A percentile compares a stretch with the other conserved stretches of the same genome.
phyloP scores from a whole-genome alignment of 228 moss, liverwort and hornwort genomes.

The Sphagnum fallax region DNA sequence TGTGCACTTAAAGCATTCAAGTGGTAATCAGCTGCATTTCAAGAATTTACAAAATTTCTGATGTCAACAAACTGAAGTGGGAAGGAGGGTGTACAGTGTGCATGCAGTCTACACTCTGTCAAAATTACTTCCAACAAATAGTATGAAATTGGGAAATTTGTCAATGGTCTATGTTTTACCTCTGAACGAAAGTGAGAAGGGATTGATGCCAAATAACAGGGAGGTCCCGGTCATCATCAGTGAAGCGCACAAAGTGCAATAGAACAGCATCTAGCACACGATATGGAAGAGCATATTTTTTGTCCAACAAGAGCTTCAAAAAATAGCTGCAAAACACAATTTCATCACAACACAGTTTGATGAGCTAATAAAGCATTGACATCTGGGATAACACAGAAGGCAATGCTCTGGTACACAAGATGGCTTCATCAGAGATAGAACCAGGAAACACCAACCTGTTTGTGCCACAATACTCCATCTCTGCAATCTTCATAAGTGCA shows the following conservation, averaged over 20 bases:
- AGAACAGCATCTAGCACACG: slow-evolving; percentile 86
- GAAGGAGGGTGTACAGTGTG: background rate
- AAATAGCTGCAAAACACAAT: slow-evolving; percentile 57
- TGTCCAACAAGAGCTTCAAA: slow-evolving; percentile 92
- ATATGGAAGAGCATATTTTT: slow-evolving; percentile 96
- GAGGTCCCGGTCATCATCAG: slow-evolving; percentile 78
- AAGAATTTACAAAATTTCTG: background rate
- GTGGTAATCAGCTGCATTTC: background rate
- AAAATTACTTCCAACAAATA: no score
- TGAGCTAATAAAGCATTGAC: background rate
- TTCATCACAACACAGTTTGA: background rate
- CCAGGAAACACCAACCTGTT: slow-evolving; percentile 45
- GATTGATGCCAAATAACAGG: slow-evolving; percentile 99
- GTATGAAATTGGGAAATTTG: no score
- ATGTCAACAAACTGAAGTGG: no score
- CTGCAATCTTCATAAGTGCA: slow-evolving; percentile 44
- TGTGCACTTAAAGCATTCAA: background rate
- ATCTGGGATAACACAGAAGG: no score
- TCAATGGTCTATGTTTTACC: slow-evolving; percentile 20
- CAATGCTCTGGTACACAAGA: no score
- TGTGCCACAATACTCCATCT: slow-evolving; percentile 59
- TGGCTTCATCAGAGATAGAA: background rate
- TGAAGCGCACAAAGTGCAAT: slow-evolving; percentile 67
- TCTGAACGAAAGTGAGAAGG: slow-evolving; percentile 86
- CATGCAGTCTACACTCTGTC: no score